Conservation (phyloP, 768 basidiomycete species). For the Leucosporidium scottii region DNA sequence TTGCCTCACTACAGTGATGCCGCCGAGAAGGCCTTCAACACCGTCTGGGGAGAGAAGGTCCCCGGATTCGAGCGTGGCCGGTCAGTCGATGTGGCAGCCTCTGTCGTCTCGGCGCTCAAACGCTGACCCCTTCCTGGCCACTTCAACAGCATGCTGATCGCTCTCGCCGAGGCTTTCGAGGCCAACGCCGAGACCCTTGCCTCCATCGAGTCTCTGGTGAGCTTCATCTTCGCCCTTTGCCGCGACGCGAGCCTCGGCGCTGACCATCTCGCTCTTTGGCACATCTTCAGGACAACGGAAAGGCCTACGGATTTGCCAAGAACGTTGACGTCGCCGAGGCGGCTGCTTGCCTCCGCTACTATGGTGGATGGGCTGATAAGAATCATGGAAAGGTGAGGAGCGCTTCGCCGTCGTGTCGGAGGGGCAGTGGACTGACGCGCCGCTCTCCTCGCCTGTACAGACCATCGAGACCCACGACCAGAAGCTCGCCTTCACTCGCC, state of each 20-base stretch:
- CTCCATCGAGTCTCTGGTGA: constrained; percentile 54
- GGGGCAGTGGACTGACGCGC: too few species aligned
- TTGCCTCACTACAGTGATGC: constrained; percentile 41
- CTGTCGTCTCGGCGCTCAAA: not conserved
- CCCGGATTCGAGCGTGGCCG: constrained; percentile 53
- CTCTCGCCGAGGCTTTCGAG: constrained; percentile 62
- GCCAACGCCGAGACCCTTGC: constrained; percentile 57
- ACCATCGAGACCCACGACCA: constrained; percentile 55
- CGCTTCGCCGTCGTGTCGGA: too few species aligned
- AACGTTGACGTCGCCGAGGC: constrained; percentile 40
- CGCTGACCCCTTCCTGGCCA: not conserved
- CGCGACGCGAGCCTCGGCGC: not conserved
- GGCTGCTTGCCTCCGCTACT: constrained; percentile 52
- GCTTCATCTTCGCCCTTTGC: not conserved
- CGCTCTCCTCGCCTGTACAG: too few species aligned
- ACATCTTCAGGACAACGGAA: constrained; percentile 54
- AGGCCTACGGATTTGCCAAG: constrained; percentile 48
- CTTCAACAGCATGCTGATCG: constrained; percentile 44
- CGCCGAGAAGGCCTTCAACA: constrained; percentile 59
- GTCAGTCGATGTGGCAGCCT: constrained; percentile 37
- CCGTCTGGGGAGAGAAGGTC: constrained; percentile 60
- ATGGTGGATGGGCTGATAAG: constrained; percentile 87
- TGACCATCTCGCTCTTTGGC: not conserved
- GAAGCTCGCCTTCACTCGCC: constrained; percentile 62
- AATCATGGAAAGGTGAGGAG: constrained; percentile 48